Base-by-base conservation (phyloP, 2,329 filamentous ascomycete species). In the Ascochyta rabiei region DNA sequence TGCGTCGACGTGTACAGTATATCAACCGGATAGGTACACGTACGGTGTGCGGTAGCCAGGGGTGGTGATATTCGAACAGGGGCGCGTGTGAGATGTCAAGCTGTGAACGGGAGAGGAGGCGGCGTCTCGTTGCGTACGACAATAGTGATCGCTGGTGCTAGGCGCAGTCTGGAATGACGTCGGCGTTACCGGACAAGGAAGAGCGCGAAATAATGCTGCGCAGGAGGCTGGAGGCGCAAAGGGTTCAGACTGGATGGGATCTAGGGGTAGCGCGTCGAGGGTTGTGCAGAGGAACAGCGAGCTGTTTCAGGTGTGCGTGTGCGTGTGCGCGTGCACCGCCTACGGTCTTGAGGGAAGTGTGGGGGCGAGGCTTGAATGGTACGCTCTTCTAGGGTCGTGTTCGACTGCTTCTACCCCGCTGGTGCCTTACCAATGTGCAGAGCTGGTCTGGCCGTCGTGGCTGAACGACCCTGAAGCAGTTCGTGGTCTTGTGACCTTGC, bases 111-210 rank as follows among this genome's bases (percentile, higher is more conserved):
- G 26, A 37, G 33, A 48, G 18, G 43, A 38, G 35, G 39, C 33
- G 48, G 39, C 24, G 40, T 56, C 48, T 43, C 21, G 47, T 43
- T 51, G 42, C 41, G 52, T 47, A 46, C 46, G 41, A 46, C 46
- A 46, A 42, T 38, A 41, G 41, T 46, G 52, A 45, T 46, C 45
- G 52, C 37, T 55, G 52, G 39, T 44, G 46, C 45, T 55, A 50
- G 41, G 52, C 35, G 46, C 52, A 37, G 44, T 46, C 37, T 47
- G 40, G 18, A 38, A 55, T 55, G 52, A 55, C 52, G 46, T 55
- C 52, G 46, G 46, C 52, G 46, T 46, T 50, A 35, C 52, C 52
- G 47, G 52, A 50, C 46, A 46, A 41, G 52, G 46, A 40, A 50
- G 46, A 46, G 42, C 52, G 46, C 42, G 26, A 42, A 38, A 44